These are phyloP conservation scores for Porphyrellus cyaneotinctus DNA, from an alignment of 768 basidiomycete genomes.

Conservation along the genomic window DNA sequence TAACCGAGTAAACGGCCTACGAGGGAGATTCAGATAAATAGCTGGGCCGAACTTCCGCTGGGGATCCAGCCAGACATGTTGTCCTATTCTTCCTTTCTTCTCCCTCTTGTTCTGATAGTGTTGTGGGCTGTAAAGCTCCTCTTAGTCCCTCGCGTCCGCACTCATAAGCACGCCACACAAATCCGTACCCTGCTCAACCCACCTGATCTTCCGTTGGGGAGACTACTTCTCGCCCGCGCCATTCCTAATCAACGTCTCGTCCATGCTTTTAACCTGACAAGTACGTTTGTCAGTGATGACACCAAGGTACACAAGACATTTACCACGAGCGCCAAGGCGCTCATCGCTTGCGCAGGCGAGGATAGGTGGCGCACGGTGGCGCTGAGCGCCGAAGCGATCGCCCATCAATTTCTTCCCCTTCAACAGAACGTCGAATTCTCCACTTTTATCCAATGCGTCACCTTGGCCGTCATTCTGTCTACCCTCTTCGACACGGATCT, in stretches of 20 bases:
- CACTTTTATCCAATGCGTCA: conserved; percentile 40
- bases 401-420: conserved; percentile 11
- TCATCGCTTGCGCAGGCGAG: conserved; percentile 11
- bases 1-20: neutral
- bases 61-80: neutral
- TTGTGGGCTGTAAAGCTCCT: neutral
- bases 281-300: conserved; percentile 49
- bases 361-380: conserved; percentile 16
- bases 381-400: conserved; percentile 11
- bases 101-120: neutral
- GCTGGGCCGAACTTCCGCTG: neutral
- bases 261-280: conserved; percentile 34
- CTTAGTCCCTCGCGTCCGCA: conserved; percentile 2
- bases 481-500: conserved; percentile 35
- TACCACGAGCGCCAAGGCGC: conserved; percentile 18
- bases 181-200: conserved; percentile 19
- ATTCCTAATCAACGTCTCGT: conserved; percentile 24
- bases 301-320: conserved; percentile 27
- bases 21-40: conserved; percentile 14
- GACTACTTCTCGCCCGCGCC: conserved; percentile 19
- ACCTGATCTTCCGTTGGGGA: conserved; percentile 1
- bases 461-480: conserved; percentile 41
- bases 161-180: neutral
- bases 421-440: conserved; percentile 28
- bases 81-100: neutral